Percentiles rank a stretch among this genome's conserved stretches.
phyloP scores from a whole-genome alignment of 305 asterid genomes.

The Fraxinus paxiana region DNA sequence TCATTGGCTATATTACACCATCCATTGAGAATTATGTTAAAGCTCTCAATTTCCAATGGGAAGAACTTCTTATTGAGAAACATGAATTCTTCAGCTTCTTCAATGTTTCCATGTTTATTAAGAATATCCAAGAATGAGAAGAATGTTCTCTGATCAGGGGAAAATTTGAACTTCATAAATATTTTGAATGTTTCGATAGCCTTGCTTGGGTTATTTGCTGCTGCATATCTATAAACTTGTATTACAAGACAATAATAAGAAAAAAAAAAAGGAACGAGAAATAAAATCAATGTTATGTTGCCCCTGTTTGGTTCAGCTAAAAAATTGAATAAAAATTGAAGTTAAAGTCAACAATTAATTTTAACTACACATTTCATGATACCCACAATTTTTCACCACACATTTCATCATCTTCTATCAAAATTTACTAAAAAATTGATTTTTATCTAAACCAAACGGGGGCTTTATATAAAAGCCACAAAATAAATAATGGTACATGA shows the following conservation, averaged over 20 bases:
- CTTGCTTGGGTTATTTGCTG: conserved; percentile 56
- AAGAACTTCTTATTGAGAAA: conserved; percentile 67
- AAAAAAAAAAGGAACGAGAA: background rate
- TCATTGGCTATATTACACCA: conserved; percentile 78
- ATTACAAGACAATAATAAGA: conserved; percentile 7
- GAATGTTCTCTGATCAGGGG: conserved; percentile 63
- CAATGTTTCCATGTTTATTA: conserved; percentile 72
- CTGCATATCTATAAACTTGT: conserved; percentile 57
- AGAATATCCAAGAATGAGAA: conserved; percentile 62
- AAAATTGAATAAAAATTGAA: background rate
- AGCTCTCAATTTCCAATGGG: conserved; percentile 71
- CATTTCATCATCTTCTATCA: background rate
- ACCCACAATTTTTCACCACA: background rate
- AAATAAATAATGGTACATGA: background rate
- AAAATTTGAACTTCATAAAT: conserved; percentile 68
- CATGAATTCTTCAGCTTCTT: conserved; percentile 92
- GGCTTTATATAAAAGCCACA: background rate
- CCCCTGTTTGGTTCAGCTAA: no score
- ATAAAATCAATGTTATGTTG: background rate
- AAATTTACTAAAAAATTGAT: background rate
- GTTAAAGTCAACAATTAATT: no score
- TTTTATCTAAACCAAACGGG: background rate
- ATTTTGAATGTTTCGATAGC: conserved; percentile 71
- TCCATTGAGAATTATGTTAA: conserved; percentile 76
- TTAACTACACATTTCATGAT: background rate